Conservation (phyloP, 805 yeast species). For the Ogataea minuta region DNA sequence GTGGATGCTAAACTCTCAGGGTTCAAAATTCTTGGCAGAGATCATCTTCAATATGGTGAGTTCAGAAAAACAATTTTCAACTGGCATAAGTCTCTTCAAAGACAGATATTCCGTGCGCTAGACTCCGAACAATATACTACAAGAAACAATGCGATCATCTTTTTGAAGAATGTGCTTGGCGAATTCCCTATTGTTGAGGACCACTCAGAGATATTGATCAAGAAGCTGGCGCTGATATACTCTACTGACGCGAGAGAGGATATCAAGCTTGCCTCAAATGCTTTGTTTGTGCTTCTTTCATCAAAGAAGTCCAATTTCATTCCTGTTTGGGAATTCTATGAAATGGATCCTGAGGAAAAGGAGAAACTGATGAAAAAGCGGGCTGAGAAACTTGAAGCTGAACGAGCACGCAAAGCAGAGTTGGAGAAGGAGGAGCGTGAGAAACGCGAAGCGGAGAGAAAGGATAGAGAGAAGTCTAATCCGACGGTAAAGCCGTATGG, state of each 20-base stretch:
- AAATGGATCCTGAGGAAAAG: conserved; percentile 44
- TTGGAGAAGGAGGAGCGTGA: conserved; percentile 16
- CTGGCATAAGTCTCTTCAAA: conserved; percentile 54
- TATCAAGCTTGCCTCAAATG: conserved; percentile 71
- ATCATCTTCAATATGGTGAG: conserved; percentile 30
- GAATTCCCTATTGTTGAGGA: conserved; percentile 67
- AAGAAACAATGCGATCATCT: conserved; percentile 74
- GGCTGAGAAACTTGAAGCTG: conserved; percentile 18
- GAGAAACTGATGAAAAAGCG: conserved; percentile 26
- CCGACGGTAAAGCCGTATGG: conserved; percentile 31
- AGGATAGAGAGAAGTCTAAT: conserved; percentile 9
- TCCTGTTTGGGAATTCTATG: conserved; percentile 55
- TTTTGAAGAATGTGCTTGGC: conserved; percentile 59
- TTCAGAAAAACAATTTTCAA: conserved; percentile 44
- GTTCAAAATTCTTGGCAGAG: conserved; percentile 22
- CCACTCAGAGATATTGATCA: conserved; percentile 55
- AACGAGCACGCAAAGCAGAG: conserved; percentile 22
- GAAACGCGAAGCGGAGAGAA: conserved; percentile 18
- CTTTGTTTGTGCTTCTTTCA: conserved; percentile 63
- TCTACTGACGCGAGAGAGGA: conserved; percentile 69
- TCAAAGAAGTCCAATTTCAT: conserved; percentile 53
- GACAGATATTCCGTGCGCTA: conserved; percentile 43
- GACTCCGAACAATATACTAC: conserved; percentile 65
- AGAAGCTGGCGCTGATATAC: conserved; percentile 47
- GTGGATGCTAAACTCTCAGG: conserved; percentile 13